Evolutionary conservation across 331 rosid genomes (phyloP), one percentile per base, ranked within the genome.

Genomic region (Phaseolus coccineus): DNA sequence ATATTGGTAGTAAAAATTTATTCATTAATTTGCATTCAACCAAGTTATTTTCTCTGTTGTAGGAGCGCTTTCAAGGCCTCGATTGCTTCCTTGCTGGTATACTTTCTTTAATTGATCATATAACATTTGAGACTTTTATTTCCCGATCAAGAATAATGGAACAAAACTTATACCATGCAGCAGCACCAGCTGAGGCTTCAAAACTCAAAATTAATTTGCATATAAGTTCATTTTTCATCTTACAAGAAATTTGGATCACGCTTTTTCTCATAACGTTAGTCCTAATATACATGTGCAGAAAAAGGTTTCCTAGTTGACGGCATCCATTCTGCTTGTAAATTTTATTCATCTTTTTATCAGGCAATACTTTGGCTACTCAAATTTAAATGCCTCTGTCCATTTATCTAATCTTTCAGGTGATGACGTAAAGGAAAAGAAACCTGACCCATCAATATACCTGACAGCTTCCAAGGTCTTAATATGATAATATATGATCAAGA

Each of bases 61-160:
- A 95, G 99, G 99, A 95, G 69, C 97, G 97, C 69, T 95, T 95
- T 83, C 94, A 86, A 88, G 58, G 90, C 88, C 99, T 95, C 39
- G 99, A 93, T 89, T 95, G 99, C 89, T 95, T 95, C 89, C 97
- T 95, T 78, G 99, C 99, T 35, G 99, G 97, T 95, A 90, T 79
- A 80, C 35, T 40, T 78, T 64, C 76, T 73, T 42, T n/a, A 15
- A 66, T 70, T 69, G 19, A 47, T 73, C 72, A 78, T 82, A 53
- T 71, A 7, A 74, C 53, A 27, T 50, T 58, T 30, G 65, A 44
- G 69, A 80, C 19, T 1, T 8, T 65, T 80, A 16, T 83, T 66
- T 51, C 25, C 27, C 59, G 67, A 40, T 3, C 65, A 77, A 62
- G 77, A 56, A 65, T 65, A 75, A 65, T 19, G 51, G 11, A 35